phyloP scores from a whole-genome alignment of 1,284 basidiomycete genomes.

The Xerocomus nothofagi region DNA sequence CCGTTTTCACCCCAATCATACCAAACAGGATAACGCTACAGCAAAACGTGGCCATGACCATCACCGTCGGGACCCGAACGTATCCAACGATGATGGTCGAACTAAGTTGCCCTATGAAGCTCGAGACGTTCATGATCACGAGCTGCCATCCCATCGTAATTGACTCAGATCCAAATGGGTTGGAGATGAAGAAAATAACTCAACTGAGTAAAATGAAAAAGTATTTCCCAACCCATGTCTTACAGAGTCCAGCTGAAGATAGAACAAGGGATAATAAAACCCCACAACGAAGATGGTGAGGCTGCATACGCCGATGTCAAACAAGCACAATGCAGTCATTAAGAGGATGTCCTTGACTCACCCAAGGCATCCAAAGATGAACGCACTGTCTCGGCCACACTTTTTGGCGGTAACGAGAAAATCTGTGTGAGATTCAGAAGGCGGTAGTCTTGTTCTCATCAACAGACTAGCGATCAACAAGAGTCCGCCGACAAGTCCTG shows the following conservation, averaged over 20 bases:
- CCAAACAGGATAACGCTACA: conserved; percentile 32
- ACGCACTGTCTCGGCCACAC: conserved; percentile 25
- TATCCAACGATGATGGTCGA: conserved; percentile 25
- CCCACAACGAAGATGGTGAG: conserved; percentile 23
- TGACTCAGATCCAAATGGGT: background rate
- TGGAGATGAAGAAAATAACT: background rate
- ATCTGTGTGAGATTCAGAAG: conserved; percentile 17
- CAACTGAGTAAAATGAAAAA: conserved; percentile 39
- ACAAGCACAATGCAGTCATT: background rate
- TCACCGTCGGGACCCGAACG: conserved; percentile 20
- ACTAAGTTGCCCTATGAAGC: conserved; percentile 34
- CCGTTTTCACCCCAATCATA: conserved; percentile 31
- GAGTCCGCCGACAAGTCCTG: conserved; percentile 32
- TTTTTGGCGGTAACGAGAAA: conserved; percentile 24
- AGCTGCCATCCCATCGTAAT: conserved; percentile 18
- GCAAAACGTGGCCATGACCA: conserved; percentile 30
- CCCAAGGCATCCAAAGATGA: conserved; percentile 30
- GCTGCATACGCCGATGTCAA: conserved; percentile 6
- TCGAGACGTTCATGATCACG: conserved; percentile 36
- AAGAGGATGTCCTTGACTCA: background rate
- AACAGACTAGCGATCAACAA: conserved; percentile 31
- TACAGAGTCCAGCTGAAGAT: conserved; percentile 32
- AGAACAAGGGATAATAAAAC: conserved; percentile 37
- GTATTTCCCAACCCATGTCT: conserved; percentile 21
- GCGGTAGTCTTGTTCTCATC: conserved; percentile 32